Base-by-base conservation (phyloP, 345 rosid species). In the Salix brachista region DNA sequence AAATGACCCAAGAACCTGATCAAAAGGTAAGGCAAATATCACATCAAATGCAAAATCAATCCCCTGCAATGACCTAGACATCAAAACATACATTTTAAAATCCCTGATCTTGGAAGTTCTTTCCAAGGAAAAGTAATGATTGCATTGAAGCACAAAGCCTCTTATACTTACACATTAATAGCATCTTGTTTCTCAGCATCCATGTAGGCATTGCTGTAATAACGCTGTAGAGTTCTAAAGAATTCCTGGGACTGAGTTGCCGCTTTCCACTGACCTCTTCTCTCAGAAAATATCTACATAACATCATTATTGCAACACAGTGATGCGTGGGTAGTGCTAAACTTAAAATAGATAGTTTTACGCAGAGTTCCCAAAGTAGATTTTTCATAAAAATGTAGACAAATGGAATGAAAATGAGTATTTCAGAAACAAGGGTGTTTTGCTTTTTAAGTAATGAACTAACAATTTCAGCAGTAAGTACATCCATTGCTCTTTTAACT, bases 201-300 rank as follows among this genome's bases (percentile, higher is more conserved):
- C 87, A 88, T 86, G 72, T 93, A 96, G 17, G 98, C 92, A 79
- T 96, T 96, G 76, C 93, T 96, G 81, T 93, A 91, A 80, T 91
- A 96, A 71, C 99, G 97, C 14, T 96, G 99, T 28, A 96, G 74
- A 67, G 91, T 87, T 88, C 96, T 87, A 67, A 93, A 86, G 70
- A 96, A 80, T 77, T 96, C 99, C 83, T 96, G 99, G 65, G 99
- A 96, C 74, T 92, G 99, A 2, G 94, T 93, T 34, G 99, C 94
- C 3, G 99, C 93, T 87, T 87, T 92, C 99, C 99, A 96, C 72
- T 93, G 99, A 72, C 99, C 99, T 85, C 99, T 93, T 84, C 91
- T 89, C 84, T 96, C 90, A 78, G 88, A 92, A 83, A 96, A 96
- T 77, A 96, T 92, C 99, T 96, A 89, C 69, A 74, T 68, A 72